phyloP scores from a whole-genome alignment of 2,329 filamentous ascomycete species.

The Tolypocladium cylindrosporum region DNA sequence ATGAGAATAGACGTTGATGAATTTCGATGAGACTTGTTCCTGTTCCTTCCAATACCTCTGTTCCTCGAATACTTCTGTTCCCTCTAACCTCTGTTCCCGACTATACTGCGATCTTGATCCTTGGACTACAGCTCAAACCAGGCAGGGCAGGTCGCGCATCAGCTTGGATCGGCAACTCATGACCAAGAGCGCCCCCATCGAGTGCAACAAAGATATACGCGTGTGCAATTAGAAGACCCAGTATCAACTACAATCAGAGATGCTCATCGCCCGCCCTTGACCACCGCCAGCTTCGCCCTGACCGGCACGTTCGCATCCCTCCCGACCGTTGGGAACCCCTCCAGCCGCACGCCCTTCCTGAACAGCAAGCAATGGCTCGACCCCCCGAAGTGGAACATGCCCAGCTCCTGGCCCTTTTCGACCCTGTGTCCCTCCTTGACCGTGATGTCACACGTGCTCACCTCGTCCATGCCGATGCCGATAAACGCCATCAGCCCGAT shows the following conservation, averaged over 20 bases:
- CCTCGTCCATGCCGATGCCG: constrained; percentile 67
- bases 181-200: too few relatives aligned
- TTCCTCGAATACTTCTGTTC: too few relatives aligned
- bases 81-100: too few relatives aligned
- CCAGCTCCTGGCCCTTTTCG: constrained; percentile 60
- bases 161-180: too few relatives aligned
- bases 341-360: constrained; percentile 40
- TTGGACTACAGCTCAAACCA: too few relatives aligned
- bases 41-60: too few relatives aligned
- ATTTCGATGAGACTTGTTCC: neutral
- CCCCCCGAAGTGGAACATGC: constrained; percentile 77
- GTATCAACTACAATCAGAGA: neutral
- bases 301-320: constrained; percentile 29
- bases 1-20: neutral
- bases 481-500: constrained; percentile 64
- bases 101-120: too few relatives aligned
- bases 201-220: too few relatives aligned
- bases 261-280: constrained; percentile 8
- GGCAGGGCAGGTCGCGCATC: too few relatives aligned
- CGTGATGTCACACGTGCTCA: constrained; percentile 62
- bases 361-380: constrained; percentile 62
- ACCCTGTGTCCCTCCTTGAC: constrained; percentile 56
- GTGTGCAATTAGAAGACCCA: too few relatives aligned
- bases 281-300: constrained; percentile 24
- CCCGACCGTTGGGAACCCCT: constrained; percentile 25